Base-by-base conservation (phyloP, 352 stramenopile genomes). In the Phytophthora sansomeana region DNA sequence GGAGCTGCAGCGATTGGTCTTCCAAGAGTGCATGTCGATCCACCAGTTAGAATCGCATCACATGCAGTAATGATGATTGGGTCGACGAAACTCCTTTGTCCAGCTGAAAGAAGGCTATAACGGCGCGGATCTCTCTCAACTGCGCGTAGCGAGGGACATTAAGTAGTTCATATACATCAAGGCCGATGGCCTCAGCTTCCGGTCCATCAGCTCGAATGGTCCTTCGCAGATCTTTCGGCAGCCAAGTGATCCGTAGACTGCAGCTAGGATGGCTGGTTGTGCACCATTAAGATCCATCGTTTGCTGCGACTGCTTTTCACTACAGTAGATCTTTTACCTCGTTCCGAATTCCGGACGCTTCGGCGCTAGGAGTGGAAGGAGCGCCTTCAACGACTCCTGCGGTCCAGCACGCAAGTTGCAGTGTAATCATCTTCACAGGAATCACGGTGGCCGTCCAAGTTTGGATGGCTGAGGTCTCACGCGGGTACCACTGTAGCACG, bases 1-100 rank as follows among this genome's bases (percentile, higher is more conserved):
- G 13, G 86, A 93, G 59, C 74, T 96, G n/a, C 87, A 96, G 60
- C 81, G 83, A 14, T 69, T 92, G 52, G 77, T 95, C 48, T 94
- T 89, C 64, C 85, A 86, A 58, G 87, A 95, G 58, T 89, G 76
- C 33, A 74, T 91, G 52, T 86, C 86, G 53, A 84, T 92, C 50
- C 83, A 90, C 59, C 81, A 90, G 69, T 53, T 87, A 51, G 81
- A 92, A 58, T 74, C 78, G 46, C 79, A 88, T 59, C 81, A 87
- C 50, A 86, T 90, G 79, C 77, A 84, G 52, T 89, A 71, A 74
- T 29, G 41, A 28, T 4, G 29, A n/a, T 30, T 17, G 19, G 17
- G 28, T 39, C 13, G 29, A 28, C 36, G 21, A 13, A 43, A 50
- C 32, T 51, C 46, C n/a, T 35, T 41, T 43, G 35, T 17, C 10